These are phyloP conservation scores for Miscanthus sacchariflorus DNA, from an alignment of 202 grass and related monocot genomes.

Conservation along the genomic window DNA sequence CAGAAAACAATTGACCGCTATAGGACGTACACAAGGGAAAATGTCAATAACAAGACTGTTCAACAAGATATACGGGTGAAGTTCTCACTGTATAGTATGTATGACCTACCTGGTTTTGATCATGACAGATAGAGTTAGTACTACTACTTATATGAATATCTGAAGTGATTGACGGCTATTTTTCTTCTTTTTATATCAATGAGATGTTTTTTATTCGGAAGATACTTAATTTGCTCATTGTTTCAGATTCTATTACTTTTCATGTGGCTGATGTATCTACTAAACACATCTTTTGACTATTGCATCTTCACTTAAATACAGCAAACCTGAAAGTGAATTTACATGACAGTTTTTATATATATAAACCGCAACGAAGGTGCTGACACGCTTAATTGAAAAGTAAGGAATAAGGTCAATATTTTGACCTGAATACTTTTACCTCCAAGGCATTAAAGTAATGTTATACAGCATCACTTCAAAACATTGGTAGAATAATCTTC, in stretches of 20 bases:
- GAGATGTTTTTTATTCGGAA: not conserved
- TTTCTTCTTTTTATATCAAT: not conserved
- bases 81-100: not conserved
- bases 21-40: constrained; percentile 55
- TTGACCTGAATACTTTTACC: not conserved
- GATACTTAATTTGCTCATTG: constrained; percentile 12
- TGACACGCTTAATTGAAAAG: constrained; percentile 11
- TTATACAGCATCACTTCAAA: not conserved
- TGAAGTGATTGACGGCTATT: too few relatives aligned
- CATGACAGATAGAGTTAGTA: not conserved
- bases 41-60: constrained; percentile 43
- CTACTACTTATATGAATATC: not conserved
- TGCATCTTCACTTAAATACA: constrained; percentile 10
- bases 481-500: constrained; percentile 1
- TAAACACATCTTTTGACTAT: not conserved
- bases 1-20: constrained; percentile 72
- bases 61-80: constrained; percentile 65
- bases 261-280: not conserved
- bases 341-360: not conserved
- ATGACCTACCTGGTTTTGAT: constrained; percentile 7
- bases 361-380: not conserved
- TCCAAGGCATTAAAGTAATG: not conserved
- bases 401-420: not conserved
- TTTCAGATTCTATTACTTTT: constrained; percentile 14
- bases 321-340: not conserved